A percentile compares a stretch with the other conserved stretches of the same genome.
phyloP scores from a whole-genome alignment of 192 early-diverging fungal species.

The Backusella sp. region DNA sequence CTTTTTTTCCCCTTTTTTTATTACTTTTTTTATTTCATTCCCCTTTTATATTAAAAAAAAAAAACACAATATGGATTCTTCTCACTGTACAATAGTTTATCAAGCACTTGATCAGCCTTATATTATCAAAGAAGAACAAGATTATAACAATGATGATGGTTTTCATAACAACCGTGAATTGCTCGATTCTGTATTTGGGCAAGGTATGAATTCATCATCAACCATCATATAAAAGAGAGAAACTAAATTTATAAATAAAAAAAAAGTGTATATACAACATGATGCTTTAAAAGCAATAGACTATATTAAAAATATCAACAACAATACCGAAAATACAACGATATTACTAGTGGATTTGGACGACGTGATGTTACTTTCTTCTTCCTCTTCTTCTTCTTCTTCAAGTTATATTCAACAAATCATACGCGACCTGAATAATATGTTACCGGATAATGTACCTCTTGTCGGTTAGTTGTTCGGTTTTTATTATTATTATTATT shows the following conservation, averaged over 20 bases:
- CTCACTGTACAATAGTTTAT: slow-evolving; percentile 14
- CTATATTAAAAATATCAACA: slow-evolving; percentile 2
- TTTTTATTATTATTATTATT: not conserved
- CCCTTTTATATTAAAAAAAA: slow-evolving; percentile 2
- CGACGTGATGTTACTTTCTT: not conserved
- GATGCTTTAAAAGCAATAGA: slow-evolving; percentile 19
- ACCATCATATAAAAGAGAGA: not conserved
- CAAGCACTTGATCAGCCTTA: slow-evolving; percentile 2
- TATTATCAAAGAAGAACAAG: slow-evolving; percentile 2
- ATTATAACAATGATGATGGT: not conserved
- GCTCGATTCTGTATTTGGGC: slow-evolving; percentile 14
- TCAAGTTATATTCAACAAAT: slow-evolving; percentile 1
- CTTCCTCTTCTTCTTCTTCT: not conserved
- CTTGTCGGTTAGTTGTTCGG: slow-evolving; percentile 15
- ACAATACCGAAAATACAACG: not conserved
- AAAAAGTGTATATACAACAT: slow-evolving; percentile 13
- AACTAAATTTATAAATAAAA: not conserved
- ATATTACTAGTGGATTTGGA: slow-evolving; percentile 19
- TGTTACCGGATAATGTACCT: slow-evolving; percentile 17
- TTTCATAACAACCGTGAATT: not conserved
- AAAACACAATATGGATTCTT: slow-evolving; percentile 13
- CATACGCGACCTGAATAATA: slow-evolving; percentile 15
- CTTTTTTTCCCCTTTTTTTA: not conserved
- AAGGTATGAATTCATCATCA: slow-evolving; percentile 4
- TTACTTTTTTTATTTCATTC: not conserved